A percentile compares a stretch with the other conserved stretches of the same genome.
Evolutionary conservation across 805 yeast genomes (phyloP).

Genomic region (Lipomyces yamadae): DNA sequence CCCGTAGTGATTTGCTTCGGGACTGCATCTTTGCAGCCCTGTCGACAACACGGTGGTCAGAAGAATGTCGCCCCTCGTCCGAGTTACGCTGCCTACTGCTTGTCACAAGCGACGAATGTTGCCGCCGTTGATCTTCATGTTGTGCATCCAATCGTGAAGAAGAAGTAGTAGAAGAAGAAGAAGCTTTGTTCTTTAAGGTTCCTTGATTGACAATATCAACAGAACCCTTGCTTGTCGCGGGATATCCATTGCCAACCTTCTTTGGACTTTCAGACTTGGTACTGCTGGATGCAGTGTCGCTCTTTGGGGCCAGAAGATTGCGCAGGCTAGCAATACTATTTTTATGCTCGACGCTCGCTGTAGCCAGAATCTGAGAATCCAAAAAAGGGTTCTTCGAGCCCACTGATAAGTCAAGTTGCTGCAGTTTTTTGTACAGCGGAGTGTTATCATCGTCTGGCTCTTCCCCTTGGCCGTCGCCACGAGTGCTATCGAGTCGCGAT

Average conservation of each 20-base stretch:
- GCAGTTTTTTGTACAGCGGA: conserved; percentile 27
- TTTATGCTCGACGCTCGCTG: background rate
- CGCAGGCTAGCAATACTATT: background rate
- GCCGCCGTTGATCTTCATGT: background rate
- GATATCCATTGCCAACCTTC: background rate
- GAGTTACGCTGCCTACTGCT: background rate
- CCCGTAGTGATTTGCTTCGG: background rate
- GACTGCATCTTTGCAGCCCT: background rate
- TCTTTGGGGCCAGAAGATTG: background rate
- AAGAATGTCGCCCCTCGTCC: background rate
- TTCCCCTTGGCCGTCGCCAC: background rate
- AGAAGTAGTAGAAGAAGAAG: too few relatives aligned
- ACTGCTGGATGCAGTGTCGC: background rate
- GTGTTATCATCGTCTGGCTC: conserved; percentile 30
- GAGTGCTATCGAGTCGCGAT: background rate
- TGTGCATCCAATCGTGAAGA: background rate
- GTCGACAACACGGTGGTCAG: background rate
- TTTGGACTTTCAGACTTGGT: background rate
- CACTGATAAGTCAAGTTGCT: conserved; percentile 23
- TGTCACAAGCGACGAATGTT: background rate
- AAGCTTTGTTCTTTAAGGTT: background rate
- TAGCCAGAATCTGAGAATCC: conserved; percentile 24
- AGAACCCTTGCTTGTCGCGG: background rate
- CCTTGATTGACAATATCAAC: background rate
- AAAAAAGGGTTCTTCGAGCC: conserved; percentile 32